These are phyloP conservation scores for Nakazawaea populi DNA, from an alignment of 805 yeast species.

Conservation along the genomic window DNA sequence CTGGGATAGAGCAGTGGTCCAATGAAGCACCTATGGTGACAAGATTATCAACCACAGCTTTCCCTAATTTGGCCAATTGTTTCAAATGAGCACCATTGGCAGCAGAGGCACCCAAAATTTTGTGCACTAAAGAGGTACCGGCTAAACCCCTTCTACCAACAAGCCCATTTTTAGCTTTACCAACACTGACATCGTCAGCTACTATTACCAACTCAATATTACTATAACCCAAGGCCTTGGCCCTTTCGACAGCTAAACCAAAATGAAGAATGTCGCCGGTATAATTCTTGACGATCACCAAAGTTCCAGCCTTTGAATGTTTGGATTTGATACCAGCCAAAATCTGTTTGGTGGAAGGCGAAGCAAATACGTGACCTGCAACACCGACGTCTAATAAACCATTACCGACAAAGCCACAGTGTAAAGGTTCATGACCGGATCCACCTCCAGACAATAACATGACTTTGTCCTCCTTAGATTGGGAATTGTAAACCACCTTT, in stretches of 20 bases:
- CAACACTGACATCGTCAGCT: slow-evolving; percentile 93
- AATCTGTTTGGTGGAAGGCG: slow-evolving; percentile 91
- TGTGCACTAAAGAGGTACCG: slow-evolving; percentile 85
- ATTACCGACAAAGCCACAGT: slow-evolving; percentile 85
- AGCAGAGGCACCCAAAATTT: slow-evolving; percentile 72
- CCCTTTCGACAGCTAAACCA: slow-evolving; percentile 86
- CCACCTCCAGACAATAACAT: slow-evolving; percentile 80
- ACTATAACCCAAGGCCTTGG: slow-evolving; percentile 63
- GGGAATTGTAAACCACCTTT: slow-evolving; percentile 41
- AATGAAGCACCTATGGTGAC: slow-evolving; percentile 88
- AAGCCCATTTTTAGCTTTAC: slow-evolving; percentile 80
- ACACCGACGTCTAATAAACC: slow-evolving; percentile 85
- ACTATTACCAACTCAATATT: slow-evolving; percentile 70
- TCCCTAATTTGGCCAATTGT: slow-evolving; percentile 54
- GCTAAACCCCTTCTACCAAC: slow-evolving; percentile 95
- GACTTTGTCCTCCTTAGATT: slow-evolving; percentile 43
- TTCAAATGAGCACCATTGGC: slow-evolving; percentile 34
- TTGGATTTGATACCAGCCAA: slow-evolving; percentile 59
- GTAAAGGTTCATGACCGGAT: slow-evolving; percentile 89
- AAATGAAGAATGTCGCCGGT: slow-evolving; percentile 94
- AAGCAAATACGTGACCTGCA: slow-evolving; percentile 87
- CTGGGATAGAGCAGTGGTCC: slow-evolving; percentile 89
- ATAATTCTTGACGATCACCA: slow-evolving; percentile 83
- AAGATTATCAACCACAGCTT: slow-evolving; percentile 51
- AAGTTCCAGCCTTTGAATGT: slow-evolving; percentile 54